phyloP scores from a whole-genome alignment of 1,284 basidiomycete species.

The Athelia sp. region DNA sequence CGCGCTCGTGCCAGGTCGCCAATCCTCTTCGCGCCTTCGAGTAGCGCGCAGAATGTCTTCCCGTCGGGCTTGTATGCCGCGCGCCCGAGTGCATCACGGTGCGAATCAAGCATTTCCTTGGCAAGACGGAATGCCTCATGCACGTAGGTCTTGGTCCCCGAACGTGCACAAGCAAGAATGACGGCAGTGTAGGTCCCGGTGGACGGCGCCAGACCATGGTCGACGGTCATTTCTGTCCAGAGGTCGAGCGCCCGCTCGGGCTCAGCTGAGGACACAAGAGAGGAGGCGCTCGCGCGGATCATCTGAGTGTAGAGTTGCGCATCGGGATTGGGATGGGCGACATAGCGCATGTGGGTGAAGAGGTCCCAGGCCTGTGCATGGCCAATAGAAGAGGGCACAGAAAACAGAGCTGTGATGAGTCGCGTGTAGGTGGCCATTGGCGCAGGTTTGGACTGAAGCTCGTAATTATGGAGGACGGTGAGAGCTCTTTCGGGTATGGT shows the following conservation, averaged over 20 bases:
- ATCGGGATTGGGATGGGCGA: too few relatives aligned
- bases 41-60: slow-evolving; percentile 74
- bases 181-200: slow-evolving; percentile 75
- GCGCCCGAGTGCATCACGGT: slow-evolving; percentile 56
- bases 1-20: slow-evolving; percentile 81
- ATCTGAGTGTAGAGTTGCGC: too few relatives aligned
- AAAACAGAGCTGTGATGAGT: slow-evolving; percentile 57
- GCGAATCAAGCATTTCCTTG: slow-evolving; percentile 74
- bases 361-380: slow-evolving; percentile 88
- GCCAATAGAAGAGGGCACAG: slow-evolving; percentile 39
- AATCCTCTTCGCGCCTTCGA: slow-evolving; percentile 85
- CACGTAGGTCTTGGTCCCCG: slow-evolving; percentile 58
- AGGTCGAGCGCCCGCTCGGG: slow-evolving; percentile 46
- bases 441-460: slow-evolving; percentile 48
- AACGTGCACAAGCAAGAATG: slow-evolving; percentile 72
- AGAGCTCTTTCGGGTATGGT: slow-evolving; percentile 54
- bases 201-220: slow-evolving; percentile 59
- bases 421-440: slow-evolving; percentile 65
- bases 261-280: too few relatives aligned
- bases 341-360: too few relatives aligned
- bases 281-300: too few relatives aligned
- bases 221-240: slow-evolving; percentile 87
- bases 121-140: slow-evolving; percentile 78
- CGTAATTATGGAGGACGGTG: slow-evolving; percentile 60
- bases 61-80: slow-evolving; percentile 60